Evolutionary conservation across 1,284 basidiomycete species (phyloP).

Genomic region (Ceratorhiza oryzae-sativae): DNA sequence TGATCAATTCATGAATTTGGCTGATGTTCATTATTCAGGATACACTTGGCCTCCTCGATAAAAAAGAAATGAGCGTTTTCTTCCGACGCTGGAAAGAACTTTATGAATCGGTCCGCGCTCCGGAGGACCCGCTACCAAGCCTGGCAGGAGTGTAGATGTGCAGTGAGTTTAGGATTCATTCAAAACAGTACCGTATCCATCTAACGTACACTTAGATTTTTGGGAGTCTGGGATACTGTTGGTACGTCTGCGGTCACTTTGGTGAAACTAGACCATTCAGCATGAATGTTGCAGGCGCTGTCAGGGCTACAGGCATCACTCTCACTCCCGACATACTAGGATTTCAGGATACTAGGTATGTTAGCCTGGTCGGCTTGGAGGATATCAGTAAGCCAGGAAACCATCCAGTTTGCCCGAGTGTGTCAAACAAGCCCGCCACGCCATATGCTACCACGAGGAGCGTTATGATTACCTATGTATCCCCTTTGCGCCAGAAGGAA

Average conservation of each 20-base stretch:
- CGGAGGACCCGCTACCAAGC: too few relatives aligned
- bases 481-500: background rate
- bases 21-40: too few relatives aligned
- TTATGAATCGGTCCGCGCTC: background rate
- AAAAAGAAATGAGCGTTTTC: conserved; percentile 34
- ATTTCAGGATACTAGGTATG: background rate
- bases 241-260: background rate
- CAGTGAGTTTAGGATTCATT: background rate
- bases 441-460: conserved; percentile 37
- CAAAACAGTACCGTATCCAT: background rate
- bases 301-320: too few relatives aligned
- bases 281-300: too few relatives aligned
- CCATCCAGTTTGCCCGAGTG: conserved; percentile 14
- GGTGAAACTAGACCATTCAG: too few relatives aligned
- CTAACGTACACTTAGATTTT: background rate
- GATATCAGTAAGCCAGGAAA: background rate
- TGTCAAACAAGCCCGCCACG: conserved; percentile 35
- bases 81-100: conserved; percentile 18
- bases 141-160: too few relatives aligned
- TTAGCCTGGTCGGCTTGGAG: background rate
- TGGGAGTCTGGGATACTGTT: conserved; percentile 29
- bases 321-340: background rate
- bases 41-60: conserved; percentile 28
- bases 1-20: too few relatives aligned
- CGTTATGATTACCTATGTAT: conserved; percentile 7